phyloP scores from a whole-genome alignment of 306 rosid genomes.

The Chamaecrista fasciculata region DNA sequence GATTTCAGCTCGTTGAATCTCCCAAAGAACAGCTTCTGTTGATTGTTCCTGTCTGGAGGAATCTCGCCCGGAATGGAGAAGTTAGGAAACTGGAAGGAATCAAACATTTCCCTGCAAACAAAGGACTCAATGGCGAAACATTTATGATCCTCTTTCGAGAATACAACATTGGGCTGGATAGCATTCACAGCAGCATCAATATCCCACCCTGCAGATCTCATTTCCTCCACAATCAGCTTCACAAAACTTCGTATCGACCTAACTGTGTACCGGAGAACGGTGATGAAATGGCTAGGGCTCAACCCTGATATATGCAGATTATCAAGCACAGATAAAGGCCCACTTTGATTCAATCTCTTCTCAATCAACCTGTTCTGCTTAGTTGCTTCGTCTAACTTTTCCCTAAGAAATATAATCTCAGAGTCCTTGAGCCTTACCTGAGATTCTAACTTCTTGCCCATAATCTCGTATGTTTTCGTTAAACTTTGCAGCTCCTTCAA shows the following conservation, averaged over 20 bases:
- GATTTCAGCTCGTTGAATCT: constrained; percentile 68
- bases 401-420: constrained; percentile 60
- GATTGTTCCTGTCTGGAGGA: constrained; percentile 35
- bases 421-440: constrained; percentile 79
- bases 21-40: constrained; percentile 46
- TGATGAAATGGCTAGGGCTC: constrained; percentile 58
- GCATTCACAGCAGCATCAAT: constrained; percentile 61
- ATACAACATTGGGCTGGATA: constrained; percentile 48
- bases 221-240: constrained; percentile 54
- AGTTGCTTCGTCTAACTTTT: constrained; percentile 65
- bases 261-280: constrained; percentile 52
- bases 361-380: constrained; percentile 57
- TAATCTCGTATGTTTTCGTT: constrained; percentile 55
- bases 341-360: constrained; percentile 67
- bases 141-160: constrained; percentile 66
- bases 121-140: constrained; percentile 75
- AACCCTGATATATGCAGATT: constrained; percentile 60
- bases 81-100: constrained; percentile 57
- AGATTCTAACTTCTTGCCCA: constrained; percentile 67
- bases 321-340: constrained; percentile 49
- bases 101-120: constrained; percentile 80
- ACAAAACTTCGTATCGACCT: constrained; percentile 61
- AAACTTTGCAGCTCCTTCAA: constrained; percentile 75
- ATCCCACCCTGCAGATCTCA: constrained; percentile 70
- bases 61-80: constrained; percentile 53